Evolutionary conservation across 768 basidiomycete genomes (phyloP), one percentile per base, ranked within the genome.

Genomic region (Stropharia rugosoannulata): DNA sequence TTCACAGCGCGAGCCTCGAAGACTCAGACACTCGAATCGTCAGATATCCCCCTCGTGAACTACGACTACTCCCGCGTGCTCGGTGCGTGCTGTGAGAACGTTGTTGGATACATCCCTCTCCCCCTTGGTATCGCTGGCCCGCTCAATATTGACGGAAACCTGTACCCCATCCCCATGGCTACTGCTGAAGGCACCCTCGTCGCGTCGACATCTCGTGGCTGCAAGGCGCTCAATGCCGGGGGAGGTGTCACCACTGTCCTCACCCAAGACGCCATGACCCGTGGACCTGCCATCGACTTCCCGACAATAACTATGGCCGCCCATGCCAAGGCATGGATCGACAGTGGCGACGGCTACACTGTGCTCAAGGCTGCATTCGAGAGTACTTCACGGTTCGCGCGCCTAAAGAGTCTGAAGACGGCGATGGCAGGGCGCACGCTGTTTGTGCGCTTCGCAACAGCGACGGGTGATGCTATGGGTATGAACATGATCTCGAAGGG

Each of bases 401-500:
- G 87, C 67, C 71, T 99, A 49, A 86, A 89, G 72, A 80, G 80
- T 53, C 76, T 98, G 63, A 96, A 96, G 80, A 87, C 87, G 45
- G 91, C 89, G 4, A 75, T 98, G 70, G 97, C 97, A 5, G 97
- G 97, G 5, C 83, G 97, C 40, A 96, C 94, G 38, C 75, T 99
- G 38, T 99, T 87, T 68, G 86, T 98, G 19, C 84, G 97, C 45
- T 98, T 99, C 66, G 90, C 90, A 56, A 97, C 95, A 12, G 86
- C 84, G 52, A 98, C 97, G 0, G 97, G 95, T 29, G 96, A 98
- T 66, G 96, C 97, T 40, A 99, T 98, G 96, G 97, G 97, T 15
- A 99, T 99, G 97, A 99, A 99, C 79, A 99, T 98, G 97, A 97
- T 98, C 67, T 92, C 90, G 8, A 99, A 99, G 74, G 97, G 95